Conservation (phyloP, 2,329 filamentous ascomycete genomes). For the Clonostachys byssicola region DNA sequence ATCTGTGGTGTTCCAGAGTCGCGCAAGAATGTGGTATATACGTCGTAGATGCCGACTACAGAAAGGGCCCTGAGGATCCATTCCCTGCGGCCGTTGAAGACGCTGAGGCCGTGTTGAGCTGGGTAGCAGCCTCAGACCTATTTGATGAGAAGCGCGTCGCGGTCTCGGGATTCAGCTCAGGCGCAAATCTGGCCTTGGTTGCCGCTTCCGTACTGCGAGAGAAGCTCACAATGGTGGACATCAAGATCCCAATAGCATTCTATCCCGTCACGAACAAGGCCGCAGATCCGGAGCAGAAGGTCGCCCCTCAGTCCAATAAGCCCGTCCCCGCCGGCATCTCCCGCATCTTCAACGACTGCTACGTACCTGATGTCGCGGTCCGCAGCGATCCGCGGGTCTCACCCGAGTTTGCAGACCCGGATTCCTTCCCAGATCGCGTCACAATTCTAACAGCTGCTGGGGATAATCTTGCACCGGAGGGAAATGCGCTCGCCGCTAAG, state of each 20-base stretch:
- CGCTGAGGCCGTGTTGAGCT: slow-evolving; percentile 25
- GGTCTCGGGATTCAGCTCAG: slow-evolving; percentile 40
- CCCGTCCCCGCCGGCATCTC: neutral
- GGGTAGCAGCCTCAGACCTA: slow-evolving; percentile 18
- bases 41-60: slow-evolving; percentile 27
- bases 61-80: slow-evolving; percentile 31
- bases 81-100: slow-evolving; percentile 27
- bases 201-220: slow-evolving; percentile 16
- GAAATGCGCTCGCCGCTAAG: neutral
- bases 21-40: slow-evolving; percentile 14
- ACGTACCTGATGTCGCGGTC: neutral
- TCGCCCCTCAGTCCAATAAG: neutral
- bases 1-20: slow-evolving; percentile 26
- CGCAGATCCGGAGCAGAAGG: neutral
- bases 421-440: neutral
- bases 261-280: neutral
- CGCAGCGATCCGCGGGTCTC: neutral
- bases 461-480: neutral
- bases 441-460: neutral
- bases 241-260: slow-evolving; percentile 13
- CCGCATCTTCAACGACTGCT: neutral
- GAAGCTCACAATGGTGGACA: slow-evolving; percentile 30
- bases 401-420: neutral
- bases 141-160: slow-evolving; percentile 29
- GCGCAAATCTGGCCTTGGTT: slow-evolving; percentile 35